These are phyloP conservation scores for Batkoa obscura DNA, from an alignment of 371 early-diverging fungal genomes.

Conservation along the genomic window DNA sequence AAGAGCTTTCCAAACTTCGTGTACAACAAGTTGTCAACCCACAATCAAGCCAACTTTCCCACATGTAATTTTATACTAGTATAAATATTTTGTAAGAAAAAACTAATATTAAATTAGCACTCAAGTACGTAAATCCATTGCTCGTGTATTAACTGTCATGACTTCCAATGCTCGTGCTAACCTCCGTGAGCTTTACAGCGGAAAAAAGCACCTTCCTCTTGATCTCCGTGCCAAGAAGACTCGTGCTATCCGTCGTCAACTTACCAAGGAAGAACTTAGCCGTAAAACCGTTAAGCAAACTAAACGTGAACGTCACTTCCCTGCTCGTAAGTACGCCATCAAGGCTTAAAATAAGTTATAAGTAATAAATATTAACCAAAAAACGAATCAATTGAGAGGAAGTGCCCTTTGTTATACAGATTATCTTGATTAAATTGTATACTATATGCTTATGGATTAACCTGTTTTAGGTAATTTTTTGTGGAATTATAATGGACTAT, in stretches of 20 bases:
- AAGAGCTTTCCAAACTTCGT: conserved; percentile 72
- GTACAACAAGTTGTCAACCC: conserved; percentile 78
- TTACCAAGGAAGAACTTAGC: conserved; percentile 42
- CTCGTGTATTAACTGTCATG: conserved; percentile 83
- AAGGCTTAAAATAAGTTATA: conserved; percentile 64
- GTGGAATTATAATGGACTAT: no score
- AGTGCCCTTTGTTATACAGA: no score
- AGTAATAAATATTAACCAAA: no score
- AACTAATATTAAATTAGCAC: conserved; percentile 20
- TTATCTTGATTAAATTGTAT: no score
- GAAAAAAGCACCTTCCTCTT: conserved; percentile 78
- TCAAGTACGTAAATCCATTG: conserved; percentile 74
- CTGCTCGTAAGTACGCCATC: conserved; percentile 65
- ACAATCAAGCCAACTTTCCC: conserved; percentile 49
- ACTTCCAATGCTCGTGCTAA: conserved; percentile 69
- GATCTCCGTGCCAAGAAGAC: conserved; percentile 93
- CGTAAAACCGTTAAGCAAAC: conserved; percentile 18
- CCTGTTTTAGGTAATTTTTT: no score
- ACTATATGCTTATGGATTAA: no score
- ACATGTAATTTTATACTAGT: conserved; percentile 35
- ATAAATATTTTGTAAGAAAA: no score
- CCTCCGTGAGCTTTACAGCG: conserved; percentile 62
- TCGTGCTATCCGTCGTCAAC: conserved; percentile 84
- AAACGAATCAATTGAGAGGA: no score
- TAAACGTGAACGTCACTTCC: conserved; percentile 71